Base-by-base conservation (phyloP, 2,329 filamentous ascomycete species). In the Gnomoniopsis sp. region DNA sequence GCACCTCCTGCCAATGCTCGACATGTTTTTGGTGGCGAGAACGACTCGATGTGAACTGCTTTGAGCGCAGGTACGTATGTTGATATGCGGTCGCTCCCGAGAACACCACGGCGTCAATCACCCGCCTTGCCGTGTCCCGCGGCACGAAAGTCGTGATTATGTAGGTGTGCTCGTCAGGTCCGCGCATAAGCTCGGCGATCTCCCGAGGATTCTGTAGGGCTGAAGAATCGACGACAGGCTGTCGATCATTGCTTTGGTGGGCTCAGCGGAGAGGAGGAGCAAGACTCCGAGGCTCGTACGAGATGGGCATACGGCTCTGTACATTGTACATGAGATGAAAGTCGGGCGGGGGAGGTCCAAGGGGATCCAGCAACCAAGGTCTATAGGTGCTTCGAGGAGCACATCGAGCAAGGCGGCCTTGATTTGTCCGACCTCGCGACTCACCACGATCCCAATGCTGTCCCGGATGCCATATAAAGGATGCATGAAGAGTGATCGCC, bases 151-250 rank as follows among this genome's bases (percentile, higher is more conserved):
- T n/a, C 6, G 6, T 6, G 23, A 8, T 22, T 22, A 48, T 48
- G 3, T 3, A 41, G 26, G n/a, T 33, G 33, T 21, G 6, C 26
- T 15, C 38, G 23, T 44, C 38, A 34, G 51, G 23, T 21, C 30
- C 10, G 51, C 41, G 51, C 51, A 53, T 41, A 53, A 53, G 51
- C 38, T 53, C 41, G 51, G 33, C 41, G 51, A 53, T 53, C 51
- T 53, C 51, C 51, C 41, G 30, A 15, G 41, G 23, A 17, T 22
- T 21, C 21, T 15, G 38, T 53, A 53, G 51, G 51, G 51, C 51
- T 53, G 51, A 53, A 26, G 22, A 14, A 7, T 19, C 22, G 41
- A 53, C 51, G 41, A 53, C 51, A 22, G 7, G 7, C 41, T 30
- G 51, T 46, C 51, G 51, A 53, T 53, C 51, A 43, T 23, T 43